Evolutionary conservation across 2,329 filamentous ascomycete genomes (phyloP).

Genomic region (Pyrenophora tritici-repentis): DNA sequence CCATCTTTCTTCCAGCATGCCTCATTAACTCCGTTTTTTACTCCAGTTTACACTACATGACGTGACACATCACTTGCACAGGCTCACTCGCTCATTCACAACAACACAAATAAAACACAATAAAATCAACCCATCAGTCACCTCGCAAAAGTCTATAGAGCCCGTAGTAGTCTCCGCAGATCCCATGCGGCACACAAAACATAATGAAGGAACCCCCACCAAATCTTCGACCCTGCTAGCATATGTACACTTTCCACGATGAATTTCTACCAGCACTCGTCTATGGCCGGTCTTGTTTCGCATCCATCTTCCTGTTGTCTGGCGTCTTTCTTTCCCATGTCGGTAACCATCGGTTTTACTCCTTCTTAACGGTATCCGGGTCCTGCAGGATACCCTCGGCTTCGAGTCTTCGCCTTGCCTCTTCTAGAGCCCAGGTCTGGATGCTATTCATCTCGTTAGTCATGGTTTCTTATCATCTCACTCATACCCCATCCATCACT

Average conservation of each 20-base stretch:
- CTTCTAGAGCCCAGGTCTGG: slow-evolving; percentile 98
- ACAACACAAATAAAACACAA: slow-evolving; percentile 6
- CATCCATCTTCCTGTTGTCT: no score
- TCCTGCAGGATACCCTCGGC: slow-evolving; percentile 92
- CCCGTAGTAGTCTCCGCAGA: slow-evolving; percentile 4
- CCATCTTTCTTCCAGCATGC: no score
- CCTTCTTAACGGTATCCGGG: slow-evolving; percentile 61
- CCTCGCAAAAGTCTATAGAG: slow-evolving; percentile 12
- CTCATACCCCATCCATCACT: background rate
- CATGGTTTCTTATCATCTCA: background rate
- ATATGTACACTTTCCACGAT: slow-evolving; percentile 9
- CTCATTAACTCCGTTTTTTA: no score
- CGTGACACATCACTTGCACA: background rate
- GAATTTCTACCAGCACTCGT: background rate
- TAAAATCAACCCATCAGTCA: slow-evolving; percentile 8
- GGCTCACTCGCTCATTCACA: background rate
- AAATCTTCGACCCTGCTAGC: slow-evolving; percentile 2
- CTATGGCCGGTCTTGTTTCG: no score
- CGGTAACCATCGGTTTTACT: slow-evolving; percentile 15
- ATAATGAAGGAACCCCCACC: background rate
- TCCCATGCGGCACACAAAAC: slow-evolving; percentile 11
- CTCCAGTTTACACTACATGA: background rate
- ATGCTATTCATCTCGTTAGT: slow-evolving; percentile 65
- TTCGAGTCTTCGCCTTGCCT: slow-evolving; percentile 93
- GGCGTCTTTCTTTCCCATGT: background rate